Base-by-base conservation (phyloP, 495 filamentous ascomycete genomes). In the Parathielavia appendiculata region DNA sequence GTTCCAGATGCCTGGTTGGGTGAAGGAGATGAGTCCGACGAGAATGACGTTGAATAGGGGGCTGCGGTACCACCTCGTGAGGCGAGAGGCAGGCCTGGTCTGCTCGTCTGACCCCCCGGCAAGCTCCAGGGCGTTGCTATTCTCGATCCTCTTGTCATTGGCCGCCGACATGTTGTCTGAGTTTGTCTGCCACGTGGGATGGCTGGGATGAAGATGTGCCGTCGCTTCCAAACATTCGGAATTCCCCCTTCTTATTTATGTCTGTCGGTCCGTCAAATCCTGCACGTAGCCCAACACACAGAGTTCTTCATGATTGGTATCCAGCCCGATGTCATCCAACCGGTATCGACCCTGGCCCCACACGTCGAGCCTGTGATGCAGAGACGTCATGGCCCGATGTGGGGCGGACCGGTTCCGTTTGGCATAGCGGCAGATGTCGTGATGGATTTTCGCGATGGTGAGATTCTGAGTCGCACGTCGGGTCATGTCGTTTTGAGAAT, bases 1-100 rank as follows among this genome's bases (percentile, higher is more conserved):
- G 47, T 79, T 82, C 82, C 81, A 85, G 36, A 85, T 79, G 1
- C 81, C 82, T 0, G 81, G 81, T 52, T 82, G 77, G 10, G 79
- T 79, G 65, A 84, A 83, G 2, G 75, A 77, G 40, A 83, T 79
- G 36, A 79, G 57, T 13, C 81, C 82, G 17, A 83, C 74, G 6
- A 83, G 65, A 48, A 84, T 73, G 38, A 79, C 78, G 59, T 83
- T 81, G 66, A 79, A 81, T 2, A 82, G 66, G 26, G 79, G 77
- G 41, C 76, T 79, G 52, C 77, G 79, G 63, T 81, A 83, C 67
- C 74, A 75, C 22, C 69, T 61, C 43, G 71, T 71, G 50, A 73
- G 69, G 22, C 53, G 58, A 1, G 69, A 71, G 3, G 71, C 64
- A 0, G 60, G 65, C 48, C 68, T 73, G 43, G 46, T 22, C 13